Evolutionary conservation across 73 alveolate species (phyloP), one percentile per base, ranked within the genome.

Genomic region (Paramecium sonneborni): DNA sequence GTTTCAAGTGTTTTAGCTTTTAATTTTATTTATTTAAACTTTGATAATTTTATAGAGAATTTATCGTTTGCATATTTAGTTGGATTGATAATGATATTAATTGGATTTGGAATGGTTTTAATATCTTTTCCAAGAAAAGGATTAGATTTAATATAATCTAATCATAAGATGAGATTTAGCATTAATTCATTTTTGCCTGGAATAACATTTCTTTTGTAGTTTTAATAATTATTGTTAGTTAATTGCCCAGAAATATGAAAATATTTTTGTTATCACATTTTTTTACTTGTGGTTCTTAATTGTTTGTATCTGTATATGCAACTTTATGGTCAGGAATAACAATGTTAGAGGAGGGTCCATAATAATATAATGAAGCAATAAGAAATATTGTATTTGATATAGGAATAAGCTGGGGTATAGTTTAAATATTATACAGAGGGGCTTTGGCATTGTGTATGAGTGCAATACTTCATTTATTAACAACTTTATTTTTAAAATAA

Each of bases 391-490:
- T 72, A 15, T 72, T 72, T 72, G 86, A 72, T 10, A 72, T 72
- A 28, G 86, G 86, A 35, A 72, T 72, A 10, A 72, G 86, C 44
- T 72, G 86, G 86, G 86, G 86, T 72, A 72, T 72, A 12, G 28
- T 28, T 35, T 72, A 35, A 10, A 34, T 37, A 72, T 72, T 32
- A 72, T 35, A 72, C 44, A 72, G 86, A 72, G 86, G 86, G n/a
- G 55, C 86, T 72, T 72, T 72, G 86, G 86, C 86, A 72, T 72
- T 72, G 86, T 72, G 86, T 72, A 72, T 72, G 55, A 72, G 86
- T 38, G 86, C 86, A 5, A 72, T 72, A 35, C 86, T 72, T 72
- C 86, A 72, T 72, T 38, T 72, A 35, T 72, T 72, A 18, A 72
- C 86, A 21, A 72, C 86, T 34, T 37, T 35, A 30, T 72, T 72